phyloP scores from a whole-genome alignment of 805 yeast species.

The Hanseniaspora nectarophila region DNA sequence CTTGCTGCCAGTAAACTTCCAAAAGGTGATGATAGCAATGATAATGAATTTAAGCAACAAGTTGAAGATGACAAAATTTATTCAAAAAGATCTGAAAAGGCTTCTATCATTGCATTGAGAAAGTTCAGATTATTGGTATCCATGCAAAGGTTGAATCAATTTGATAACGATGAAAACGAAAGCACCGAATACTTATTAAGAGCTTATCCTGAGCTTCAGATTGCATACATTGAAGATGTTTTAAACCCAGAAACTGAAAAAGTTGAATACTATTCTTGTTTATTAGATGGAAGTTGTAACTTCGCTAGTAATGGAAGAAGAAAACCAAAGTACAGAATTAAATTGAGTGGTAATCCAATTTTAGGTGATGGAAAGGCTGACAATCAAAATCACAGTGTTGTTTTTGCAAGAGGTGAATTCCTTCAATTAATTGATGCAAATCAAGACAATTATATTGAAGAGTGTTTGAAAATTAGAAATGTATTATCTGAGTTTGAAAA shows the following conservation, averaged over 20 bases:
- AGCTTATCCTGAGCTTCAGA: constrained; percentile 75
- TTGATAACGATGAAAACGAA: constrained; percentile 62
- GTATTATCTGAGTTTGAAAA: constrained; percentile 76
- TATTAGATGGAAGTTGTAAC: constrained; percentile 72
- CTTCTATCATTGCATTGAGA: constrained; percentile 59
- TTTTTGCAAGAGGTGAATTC: constrained; percentile 76
- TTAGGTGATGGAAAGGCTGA: constrained; percentile 84
- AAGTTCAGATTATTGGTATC: constrained; percentile 72
- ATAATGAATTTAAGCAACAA: constrained; percentile 90
- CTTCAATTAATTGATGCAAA: constrained; percentile 76
- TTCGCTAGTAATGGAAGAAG: constrained; percentile 59
- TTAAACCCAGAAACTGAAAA: constrained; percentile 58
- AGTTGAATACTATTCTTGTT: constrained; percentile 59
- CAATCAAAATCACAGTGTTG: constrained; percentile 70
- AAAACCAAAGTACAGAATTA: constrained; percentile 64
- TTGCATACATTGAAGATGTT: constrained; percentile 89
- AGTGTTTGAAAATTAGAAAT: constrained; percentile 71
- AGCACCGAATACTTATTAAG: constrained; percentile 69
- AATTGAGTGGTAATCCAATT: constrained; percentile 72
- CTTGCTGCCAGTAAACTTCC: constrained; percentile 52
- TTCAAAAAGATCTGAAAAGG: constrained; percentile 27
- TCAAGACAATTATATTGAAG: constrained; percentile 77
- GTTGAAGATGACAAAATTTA: constrained; percentile 45
- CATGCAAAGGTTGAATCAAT: constrained; percentile 70
- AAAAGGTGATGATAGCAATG: constrained; percentile 96